Conservation (phyloP, 345 rosid species). For the Hevea brasiliensis region DNA sequence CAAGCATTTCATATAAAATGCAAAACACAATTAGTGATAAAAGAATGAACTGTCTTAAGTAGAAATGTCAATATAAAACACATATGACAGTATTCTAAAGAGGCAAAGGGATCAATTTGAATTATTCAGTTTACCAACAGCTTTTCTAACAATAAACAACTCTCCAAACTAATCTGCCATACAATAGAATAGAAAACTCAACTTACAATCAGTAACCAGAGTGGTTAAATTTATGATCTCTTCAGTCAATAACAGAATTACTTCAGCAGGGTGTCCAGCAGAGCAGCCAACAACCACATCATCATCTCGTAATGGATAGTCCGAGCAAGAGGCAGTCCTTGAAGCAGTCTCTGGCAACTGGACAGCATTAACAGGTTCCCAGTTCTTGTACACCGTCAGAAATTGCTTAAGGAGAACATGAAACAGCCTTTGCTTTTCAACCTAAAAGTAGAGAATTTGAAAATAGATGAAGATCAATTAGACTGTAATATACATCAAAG, state of each 20-base stretch:
- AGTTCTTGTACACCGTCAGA: constrained; percentile 51
- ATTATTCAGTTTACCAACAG: not conserved
- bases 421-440: constrained; percentile 53
- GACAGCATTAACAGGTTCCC: constrained; percentile 54
- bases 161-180: constrained; percentile 14
- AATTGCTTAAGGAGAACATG: constrained; percentile 65
- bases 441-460: constrained; percentile 38
- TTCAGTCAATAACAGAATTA: constrained; percentile 48
- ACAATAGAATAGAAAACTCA: constrained; percentile 11
- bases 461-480: constrained; percentile 7
- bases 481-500: not conserved
- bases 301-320: constrained; percentile 26
- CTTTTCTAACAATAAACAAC: not conserved
- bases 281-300: constrained; percentile 53
- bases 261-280: constrained; percentile 67
- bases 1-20: not conserved
- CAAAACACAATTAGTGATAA: not conserved
- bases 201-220: constrained; percentile 55
- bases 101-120: not conserved
- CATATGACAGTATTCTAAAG: not conserved
- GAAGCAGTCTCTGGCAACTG: constrained; percentile 43
- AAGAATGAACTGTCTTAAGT: not conserved
- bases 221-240: constrained; percentile 48
- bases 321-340: constrained; percentile 31
- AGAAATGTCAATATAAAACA: not conserved